Base-by-base conservation (phyloP, 176 grass and related monocot species). In the Oryza brachyantha region DNA sequence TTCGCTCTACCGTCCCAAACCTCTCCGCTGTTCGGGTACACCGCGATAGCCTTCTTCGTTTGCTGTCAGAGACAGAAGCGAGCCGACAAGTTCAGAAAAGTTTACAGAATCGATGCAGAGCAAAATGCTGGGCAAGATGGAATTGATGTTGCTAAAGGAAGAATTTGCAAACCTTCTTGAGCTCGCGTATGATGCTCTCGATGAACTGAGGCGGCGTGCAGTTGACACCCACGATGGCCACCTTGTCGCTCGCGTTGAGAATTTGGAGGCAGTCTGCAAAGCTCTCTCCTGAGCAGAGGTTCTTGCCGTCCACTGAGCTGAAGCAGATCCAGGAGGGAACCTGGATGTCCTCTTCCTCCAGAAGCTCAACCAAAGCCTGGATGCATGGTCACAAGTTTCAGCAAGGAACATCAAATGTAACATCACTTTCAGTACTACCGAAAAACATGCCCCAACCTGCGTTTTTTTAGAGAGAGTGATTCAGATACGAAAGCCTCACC, bases 271-370 rank as follows among this genome's bases (percentile, higher is more conserved):
- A 86, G 52, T 90, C 90, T 42, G 61, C 78, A 17, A 92, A 96
- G 11, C 71, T 87, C 79, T 96, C 87, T 4, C 93, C 93, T 2
- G 93, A 96, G 50, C 89, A 83, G 34, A 85, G 80, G 39, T 88
- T 73, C 13, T 84, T 78, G 43, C 90, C 93, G 81, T 96, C 84
- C 36, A 90, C 79, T 1, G 90, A 96, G 68, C 90, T 92, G 87
- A 96, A 96, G 83, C 90, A 90, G 68, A 96, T 90, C 93, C 93
- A 96, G 52, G 90, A 96, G 26, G 93, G 93, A 10, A 92, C 78
- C 68, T 92, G 81, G 63, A 94, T 71, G 27, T 87, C 84, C 81
- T 91, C 90, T 61, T 96, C 90, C 50, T 96, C 81, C 37, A 96
- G 87, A 36, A 96, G 90, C 75, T 88, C 81, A 32, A 79, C 74